Base-by-base conservation (phyloP, 169 alveolate species). In the Plasmodium coatneyi region DNA sequence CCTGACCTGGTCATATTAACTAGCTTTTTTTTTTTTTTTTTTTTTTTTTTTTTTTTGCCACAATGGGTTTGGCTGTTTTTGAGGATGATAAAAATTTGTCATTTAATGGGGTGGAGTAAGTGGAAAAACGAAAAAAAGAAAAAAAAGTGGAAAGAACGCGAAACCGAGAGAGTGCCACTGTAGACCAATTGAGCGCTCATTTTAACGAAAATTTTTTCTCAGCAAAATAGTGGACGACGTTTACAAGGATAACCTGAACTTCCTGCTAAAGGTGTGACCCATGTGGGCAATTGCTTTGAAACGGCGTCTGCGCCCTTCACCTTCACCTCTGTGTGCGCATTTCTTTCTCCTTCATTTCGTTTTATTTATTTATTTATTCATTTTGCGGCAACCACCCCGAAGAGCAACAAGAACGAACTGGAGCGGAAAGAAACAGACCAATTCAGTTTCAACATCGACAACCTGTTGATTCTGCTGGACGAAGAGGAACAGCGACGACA, bases 151-250 rank as follows among this genome's bases (percentile, higher is more conserved):
- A 87, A 54, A 52, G 34, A 56, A 41, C 36, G 46, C 25, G 80
- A 39, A 56, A 87, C 34, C 28, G n/a, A 78, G 46, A 12, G 19
- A 22, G 6, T 1, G 30, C 22, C 43, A 79, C 28, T 70, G 22
- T 36, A 66, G 80, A 22, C 22, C 22, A 84, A 10, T 1, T 72
- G 34, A 49, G 39, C 56, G 30, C 41, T 66, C 34, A 72, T 32
- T 32, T 72, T 49, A n/a, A 74, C 30, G 54, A 84, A 72, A 72
- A 74, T 32, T 5, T 49, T 46, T 28, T 16, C 80, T 43, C 28
- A 90, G 94, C 76, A 90, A 90, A 90, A 52, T 79, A 46, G 87
- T 90, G 30, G 94, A 81, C 12, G 94, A 79, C 72, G 92, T 90
- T 41, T 90, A 90, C 41, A 90, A 90, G 54, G 94, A 90, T 22